These are phyloP conservation scores for Protomyces inouyei DNA, from an alignment of 1,139 yeast species.

Conservation along the genomic window DNA sequence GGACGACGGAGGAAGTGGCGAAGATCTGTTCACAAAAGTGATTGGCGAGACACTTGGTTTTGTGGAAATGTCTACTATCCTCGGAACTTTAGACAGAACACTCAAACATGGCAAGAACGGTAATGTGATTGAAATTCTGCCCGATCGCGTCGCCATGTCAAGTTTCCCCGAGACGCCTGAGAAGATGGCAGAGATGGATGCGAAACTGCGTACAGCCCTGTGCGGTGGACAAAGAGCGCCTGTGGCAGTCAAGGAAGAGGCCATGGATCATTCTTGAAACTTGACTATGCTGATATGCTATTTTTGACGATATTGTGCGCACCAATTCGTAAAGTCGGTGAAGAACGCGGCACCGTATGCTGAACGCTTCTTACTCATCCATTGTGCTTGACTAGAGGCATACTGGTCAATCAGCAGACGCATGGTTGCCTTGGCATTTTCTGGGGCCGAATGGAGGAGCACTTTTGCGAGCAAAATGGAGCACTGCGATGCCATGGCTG, in stretches of 20 bases:
- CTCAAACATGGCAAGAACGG: conserved; percentile 1
- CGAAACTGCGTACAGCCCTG: neutral
- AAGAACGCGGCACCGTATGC: conserved; percentile 60
- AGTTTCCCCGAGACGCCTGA: conserved; percentile 2
- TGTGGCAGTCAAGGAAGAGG: neutral
- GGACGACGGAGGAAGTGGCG: neutral
- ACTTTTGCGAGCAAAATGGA: conserved; percentile 62
- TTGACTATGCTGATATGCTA: neutral
- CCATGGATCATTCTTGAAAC: neutral
- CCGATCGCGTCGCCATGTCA: neutral
- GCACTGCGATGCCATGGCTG: conserved; percentile 57
- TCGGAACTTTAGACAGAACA: conserved; percentile 1
- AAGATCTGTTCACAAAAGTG: conserved; percentile 14
- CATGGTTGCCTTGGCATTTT: conserved; percentile 28
- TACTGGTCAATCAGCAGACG: conserved; percentile 52
- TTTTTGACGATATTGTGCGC: conserved; percentile 17
- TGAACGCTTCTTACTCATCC: conserved; percentile 51
- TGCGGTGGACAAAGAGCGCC: neutral
- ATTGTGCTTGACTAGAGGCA: conserved; percentile 50
- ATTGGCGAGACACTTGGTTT: conserved; percentile 24
- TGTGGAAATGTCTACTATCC: conserved; percentile 10
- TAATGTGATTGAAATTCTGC: conserved; percentile 11
- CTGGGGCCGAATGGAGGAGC: conserved; percentile 37
- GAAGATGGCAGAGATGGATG: conserved; percentile 14
- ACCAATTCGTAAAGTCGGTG: conserved; percentile 77